Evolutionary conservation across 2,329 filamentous ascomycete genomes (phyloP).

Genomic region (Trichocomaceae sp.): DNA sequence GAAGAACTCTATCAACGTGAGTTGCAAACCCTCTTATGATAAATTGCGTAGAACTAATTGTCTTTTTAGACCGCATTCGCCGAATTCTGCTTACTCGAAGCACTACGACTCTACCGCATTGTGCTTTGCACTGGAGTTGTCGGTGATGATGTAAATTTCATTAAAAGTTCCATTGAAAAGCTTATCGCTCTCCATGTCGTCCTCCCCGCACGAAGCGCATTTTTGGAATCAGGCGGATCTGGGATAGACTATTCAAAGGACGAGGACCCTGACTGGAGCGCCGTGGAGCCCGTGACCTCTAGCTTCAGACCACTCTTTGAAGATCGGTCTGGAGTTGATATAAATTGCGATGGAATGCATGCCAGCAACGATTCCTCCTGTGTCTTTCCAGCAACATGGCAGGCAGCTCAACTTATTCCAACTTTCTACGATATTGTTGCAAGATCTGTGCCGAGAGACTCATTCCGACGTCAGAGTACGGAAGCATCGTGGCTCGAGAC

Average conservation of each 20-base stretch:
- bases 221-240: constrained; percentile 29
- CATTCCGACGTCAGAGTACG: constrained; percentile 36
- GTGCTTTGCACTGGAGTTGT: constrained; percentile 23
- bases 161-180: constrained; percentile 31
- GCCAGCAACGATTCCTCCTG: not conserved
- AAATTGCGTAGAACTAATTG: constrained; percentile 11
- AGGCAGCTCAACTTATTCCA: constrained; percentile 30
- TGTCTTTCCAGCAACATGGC: constrained; percentile 19
- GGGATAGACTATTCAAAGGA: constrained; percentile 30
- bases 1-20: constrained; percentile 31
- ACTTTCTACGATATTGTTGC: constrained; percentile 43
- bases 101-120: constrained; percentile 28
- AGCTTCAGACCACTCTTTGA: constrained; percentile 32
- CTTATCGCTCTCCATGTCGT: constrained; percentile 37
- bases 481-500: constrained; percentile 47
- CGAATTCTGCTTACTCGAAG: constrained; percentile 29
- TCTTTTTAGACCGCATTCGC: constrained; percentile 20
- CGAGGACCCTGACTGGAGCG: constrained; percentile 27
- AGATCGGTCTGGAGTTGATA: constrained; percentile 14
- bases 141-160: constrained; percentile 26
- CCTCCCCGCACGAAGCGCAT: constrained; percentile 33
- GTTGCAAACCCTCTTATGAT: constrained; percentile 2
- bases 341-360: constrained; percentile 2
- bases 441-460: constrained; percentile 39
- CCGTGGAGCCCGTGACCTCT: constrained; percentile 31